These are phyloP conservation scores for Xylaria sp. DNA, from an alignment of 2,329 filamentous ascomycete genomes.

Conservation along the genomic window DNA sequence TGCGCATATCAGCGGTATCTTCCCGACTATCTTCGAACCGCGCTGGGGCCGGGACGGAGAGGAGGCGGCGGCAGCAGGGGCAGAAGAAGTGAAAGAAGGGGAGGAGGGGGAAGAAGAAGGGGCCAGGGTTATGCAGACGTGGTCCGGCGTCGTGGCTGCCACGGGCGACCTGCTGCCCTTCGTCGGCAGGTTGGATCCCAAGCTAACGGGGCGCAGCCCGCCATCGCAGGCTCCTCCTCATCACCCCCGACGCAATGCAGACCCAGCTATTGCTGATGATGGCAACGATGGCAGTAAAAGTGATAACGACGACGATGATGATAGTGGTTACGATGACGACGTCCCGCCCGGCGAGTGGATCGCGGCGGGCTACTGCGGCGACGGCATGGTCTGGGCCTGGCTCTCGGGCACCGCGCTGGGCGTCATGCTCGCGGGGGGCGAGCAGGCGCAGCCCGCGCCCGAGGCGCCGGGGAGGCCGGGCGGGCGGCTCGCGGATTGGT, in stretches of 20 bases:
- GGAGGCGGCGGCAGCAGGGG: too few species aligned
- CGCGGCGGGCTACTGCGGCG: constrained; percentile 53
- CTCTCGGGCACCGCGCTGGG: constrained; percentile 51
- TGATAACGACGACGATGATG: too few species aligned
- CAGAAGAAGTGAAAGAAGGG: too few species aligned
- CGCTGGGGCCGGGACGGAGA: constrained; percentile 37
- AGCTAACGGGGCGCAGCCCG: constrained; percentile 33
- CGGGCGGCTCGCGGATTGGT: constrained; percentile 44
- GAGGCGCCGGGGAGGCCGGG: constrained; percentile 40
- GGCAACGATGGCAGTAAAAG: background rate
- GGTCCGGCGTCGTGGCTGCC: constrained; percentile 53
- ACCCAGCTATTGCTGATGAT: too few species aligned
- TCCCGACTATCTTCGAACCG: constrained; percentile 47
- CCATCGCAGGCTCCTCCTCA: too few species aligned
- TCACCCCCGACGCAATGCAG: too few species aligned
- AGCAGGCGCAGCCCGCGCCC: constrained; percentile 36
- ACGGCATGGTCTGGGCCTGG: constrained; percentile 59
- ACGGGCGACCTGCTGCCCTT: constrained; percentile 54
- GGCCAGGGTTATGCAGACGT: constrained; percentile 43
- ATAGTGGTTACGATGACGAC: background rate
- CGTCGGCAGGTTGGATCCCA: constrained; percentile 47
- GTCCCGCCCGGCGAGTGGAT: constrained; percentile 50
- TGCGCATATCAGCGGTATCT: constrained; percentile 45
- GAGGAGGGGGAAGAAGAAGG: constrained; percentile 24
- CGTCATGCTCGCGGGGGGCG: constrained; percentile 48